Evolutionary conservation across 75 land plant genomes (phyloP).

Genomic region (Adiantum capillusveneris): DNA sequence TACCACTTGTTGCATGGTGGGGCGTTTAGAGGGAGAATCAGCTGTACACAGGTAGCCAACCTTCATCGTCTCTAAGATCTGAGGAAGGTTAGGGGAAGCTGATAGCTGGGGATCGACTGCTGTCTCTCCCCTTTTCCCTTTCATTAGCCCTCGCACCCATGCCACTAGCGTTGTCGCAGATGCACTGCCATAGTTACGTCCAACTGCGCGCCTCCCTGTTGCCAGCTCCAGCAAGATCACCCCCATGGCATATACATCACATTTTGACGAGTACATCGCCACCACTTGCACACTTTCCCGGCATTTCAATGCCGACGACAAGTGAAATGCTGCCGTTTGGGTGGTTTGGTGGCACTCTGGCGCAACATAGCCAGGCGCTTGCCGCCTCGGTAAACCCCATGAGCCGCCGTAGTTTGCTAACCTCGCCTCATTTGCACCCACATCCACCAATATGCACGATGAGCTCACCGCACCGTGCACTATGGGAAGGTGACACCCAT

Average conservation of each 20-base stretch:
- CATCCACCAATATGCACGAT: conserved; percentile 50
- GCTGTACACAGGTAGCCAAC: conserved; percentile 91
- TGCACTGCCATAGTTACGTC: not conserved
- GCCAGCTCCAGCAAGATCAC: conserved; percentile 53
- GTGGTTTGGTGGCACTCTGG: conserved; percentile 18
- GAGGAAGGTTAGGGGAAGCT: conserved; percentile 22
- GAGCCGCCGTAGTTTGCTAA: conserved; percentile 59
- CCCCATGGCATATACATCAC: conserved; percentile 58
- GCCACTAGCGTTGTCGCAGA: conserved; percentile 16
- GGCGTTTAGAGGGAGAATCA: conserved; percentile 66
- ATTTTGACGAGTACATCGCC: conserved; percentile 23
- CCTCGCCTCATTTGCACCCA: conserved; percentile 18
- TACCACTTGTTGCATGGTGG: conserved; percentile 89
- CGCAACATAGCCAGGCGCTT: conserved; percentile 12
- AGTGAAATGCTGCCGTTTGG: not conserved
- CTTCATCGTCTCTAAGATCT: conserved; percentile 57
- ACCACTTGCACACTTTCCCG: too few relatives aligned
- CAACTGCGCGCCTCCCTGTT: conserved; percentile 37
- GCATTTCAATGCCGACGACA: too few relatives aligned
- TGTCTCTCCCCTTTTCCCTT: conserved; percentile 28
- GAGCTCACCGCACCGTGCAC: conserved; percentile 65
- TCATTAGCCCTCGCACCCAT: conserved; percentile 45
- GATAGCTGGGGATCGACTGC: conserved; percentile 40
- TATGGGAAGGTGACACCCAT: conserved; percentile 53
- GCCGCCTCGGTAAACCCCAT: conserved; percentile 33